Evolutionary conservation across 495 filamentous ascomycete species (phyloP).

Genomic region (Penicillium daleae): DNA sequence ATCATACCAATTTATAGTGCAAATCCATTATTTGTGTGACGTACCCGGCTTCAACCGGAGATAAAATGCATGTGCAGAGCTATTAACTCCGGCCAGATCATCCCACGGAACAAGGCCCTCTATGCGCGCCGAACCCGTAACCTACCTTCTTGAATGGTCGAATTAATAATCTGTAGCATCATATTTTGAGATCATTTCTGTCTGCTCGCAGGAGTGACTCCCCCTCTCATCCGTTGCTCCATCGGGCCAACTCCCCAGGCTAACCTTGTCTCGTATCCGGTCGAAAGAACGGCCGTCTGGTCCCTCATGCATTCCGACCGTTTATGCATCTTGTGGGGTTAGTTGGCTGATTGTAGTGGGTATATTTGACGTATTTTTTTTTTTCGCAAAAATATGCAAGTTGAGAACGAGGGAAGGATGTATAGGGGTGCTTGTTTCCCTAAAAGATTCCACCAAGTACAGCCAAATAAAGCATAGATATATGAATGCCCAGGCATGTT

Average conservation of each 20-base stretch:
- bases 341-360: not conserved
- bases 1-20: not conserved
- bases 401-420: too few relatives aligned
- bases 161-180: not conserved
- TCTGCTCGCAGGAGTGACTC: not conserved
- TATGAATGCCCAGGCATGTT: too few relatives aligned
- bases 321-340: not conserved
- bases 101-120: not conserved
- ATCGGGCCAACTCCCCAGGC: not conserved
- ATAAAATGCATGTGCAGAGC: not conserved
- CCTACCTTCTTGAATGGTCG: not conserved
- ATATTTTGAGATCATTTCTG: not conserved
- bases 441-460: too few relatives aligned
- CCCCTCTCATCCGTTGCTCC: not conserved
- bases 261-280: not conserved
- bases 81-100: not conserved
- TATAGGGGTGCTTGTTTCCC: too few relatives aligned
- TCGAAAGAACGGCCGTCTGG: not conserved
- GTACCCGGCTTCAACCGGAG: not conserved
- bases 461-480: too few relatives aligned
- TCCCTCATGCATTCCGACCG: not conserved
- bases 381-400: not conserved
- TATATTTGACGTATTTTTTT: too few relatives aligned
- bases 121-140: not conserved
- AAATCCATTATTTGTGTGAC: not conserved